These are phyloP conservation scores for Rhizopus sp. DNA, from an alignment of 371 early-diverging fungal species.

Conservation along the genomic window DNA sequence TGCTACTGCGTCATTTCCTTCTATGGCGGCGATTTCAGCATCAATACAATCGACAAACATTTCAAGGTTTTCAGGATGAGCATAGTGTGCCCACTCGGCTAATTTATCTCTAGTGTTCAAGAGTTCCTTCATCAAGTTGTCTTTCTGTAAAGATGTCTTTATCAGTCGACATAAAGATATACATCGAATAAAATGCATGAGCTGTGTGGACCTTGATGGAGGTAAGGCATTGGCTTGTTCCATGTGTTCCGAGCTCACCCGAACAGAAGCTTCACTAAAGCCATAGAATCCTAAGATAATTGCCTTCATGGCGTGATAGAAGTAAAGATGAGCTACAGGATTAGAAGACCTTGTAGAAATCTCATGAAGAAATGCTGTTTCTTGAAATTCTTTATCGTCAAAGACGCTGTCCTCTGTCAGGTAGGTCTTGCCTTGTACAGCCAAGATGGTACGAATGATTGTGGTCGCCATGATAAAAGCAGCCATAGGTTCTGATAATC, in stretches of 20 bases:
- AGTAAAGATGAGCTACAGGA: constrained; percentile 23
- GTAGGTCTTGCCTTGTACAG: constrained; percentile 46
- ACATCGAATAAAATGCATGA: constrained; percentile 45
- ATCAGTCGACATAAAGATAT: constrained; percentile 35
- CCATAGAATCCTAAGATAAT: constrained; percentile 33
- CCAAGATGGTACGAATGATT: constrained; percentile 37
- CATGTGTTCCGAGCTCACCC: constrained; percentile 31
- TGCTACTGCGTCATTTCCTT: constrained; percentile 20
- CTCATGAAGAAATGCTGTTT: constrained; percentile 27
- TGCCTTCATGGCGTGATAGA: constrained; percentile 39
- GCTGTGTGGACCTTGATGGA: constrained; percentile 39
- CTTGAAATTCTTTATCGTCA: constrained; percentile 40
- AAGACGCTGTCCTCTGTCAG: constrained; percentile 33
- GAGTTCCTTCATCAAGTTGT: constrained; percentile 17
- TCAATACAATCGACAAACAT: constrained; percentile 41
- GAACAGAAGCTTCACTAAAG: constrained; percentile 30
- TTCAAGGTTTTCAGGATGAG: constrained; percentile 33
- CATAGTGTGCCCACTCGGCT: constrained; percentile 39
- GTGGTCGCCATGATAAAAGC: constrained; percentile 29
- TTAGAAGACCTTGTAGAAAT: background rate
- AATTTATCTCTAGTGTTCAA: constrained; percentile 21
- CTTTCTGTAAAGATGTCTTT: background rate
- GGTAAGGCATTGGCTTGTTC: constrained; percentile 34
- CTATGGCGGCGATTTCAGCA: constrained; percentile 44
- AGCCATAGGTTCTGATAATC: constrained; percentile 29